Conservation (phyloP, 371 early-diverging fungal species). For the Nematocida homosporus region DNA sequence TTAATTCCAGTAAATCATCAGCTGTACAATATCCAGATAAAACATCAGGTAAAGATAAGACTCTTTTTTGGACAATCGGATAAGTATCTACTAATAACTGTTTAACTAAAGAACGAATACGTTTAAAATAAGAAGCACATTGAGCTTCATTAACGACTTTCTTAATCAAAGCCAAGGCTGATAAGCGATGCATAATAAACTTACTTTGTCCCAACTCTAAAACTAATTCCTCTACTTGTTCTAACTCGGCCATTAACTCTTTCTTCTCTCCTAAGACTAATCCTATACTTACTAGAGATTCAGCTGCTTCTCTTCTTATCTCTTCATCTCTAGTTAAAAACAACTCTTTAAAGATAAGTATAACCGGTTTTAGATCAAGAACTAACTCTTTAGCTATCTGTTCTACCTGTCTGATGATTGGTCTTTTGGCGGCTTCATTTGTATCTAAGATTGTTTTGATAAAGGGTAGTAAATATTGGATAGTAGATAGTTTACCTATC, state of each 20-base stretch:
- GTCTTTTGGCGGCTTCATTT: constrained; percentile 50
- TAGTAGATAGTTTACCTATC: constrained; percentile 27
- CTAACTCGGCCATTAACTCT: background rate
- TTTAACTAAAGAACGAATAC: constrained; percentile 6
- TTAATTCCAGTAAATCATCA: constrained; percentile 17
- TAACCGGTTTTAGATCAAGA: constrained; percentile 24
- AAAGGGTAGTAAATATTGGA: constrained; percentile 51
- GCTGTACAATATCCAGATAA: constrained; percentile 6
- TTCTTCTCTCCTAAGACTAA: constrained; percentile 1
- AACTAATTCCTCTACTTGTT: constrained; percentile 34
- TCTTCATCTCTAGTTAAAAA: constrained; percentile 37
- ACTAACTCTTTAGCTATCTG: constrained; percentile 31
- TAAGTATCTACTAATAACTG: constrained; percentile 10
- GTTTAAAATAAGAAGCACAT: background rate
- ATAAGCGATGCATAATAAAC: constrained; percentile 50
- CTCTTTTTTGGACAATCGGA: constrained; percentile 22
- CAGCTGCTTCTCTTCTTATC: constrained; percentile 21
- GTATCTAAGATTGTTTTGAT: constrained; percentile 49
- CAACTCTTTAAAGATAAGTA: constrained; percentile 39
- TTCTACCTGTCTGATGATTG: constrained; percentile 27
- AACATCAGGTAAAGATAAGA: constrained; percentile 3
- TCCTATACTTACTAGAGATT: background rate
- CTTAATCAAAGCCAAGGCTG: constrained; percentile 26
- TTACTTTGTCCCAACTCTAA: constrained; percentile 25
- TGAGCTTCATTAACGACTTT: constrained; percentile 6